Percentiles rank a stretch among this genome's conserved stretches.
phyloP scores from a whole-genome alignment of 1,284 basidiomycete species.

The Puccinia polysora region DNA sequence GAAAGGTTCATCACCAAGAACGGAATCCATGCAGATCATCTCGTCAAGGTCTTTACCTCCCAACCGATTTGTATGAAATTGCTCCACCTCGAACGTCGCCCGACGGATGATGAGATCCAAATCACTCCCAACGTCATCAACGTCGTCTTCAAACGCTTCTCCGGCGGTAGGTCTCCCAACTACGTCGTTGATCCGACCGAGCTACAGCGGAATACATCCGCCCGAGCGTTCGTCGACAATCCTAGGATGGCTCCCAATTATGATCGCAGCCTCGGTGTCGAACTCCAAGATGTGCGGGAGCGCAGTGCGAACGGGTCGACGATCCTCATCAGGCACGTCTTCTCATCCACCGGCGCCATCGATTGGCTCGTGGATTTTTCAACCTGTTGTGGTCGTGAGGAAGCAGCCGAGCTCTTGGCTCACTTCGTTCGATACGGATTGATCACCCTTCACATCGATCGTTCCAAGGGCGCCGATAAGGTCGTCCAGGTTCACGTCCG shows the following conservation, averaged over 20 bases:
- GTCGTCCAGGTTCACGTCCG: conserved; percentile 18
- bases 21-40: conserved; percentile 89
- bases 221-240: conserved; percentile 51
- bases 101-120: conserved; percentile 93
- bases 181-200: conserved; percentile 55
- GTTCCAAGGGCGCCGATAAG: conserved; percentile 49
- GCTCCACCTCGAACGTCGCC: conserved; percentile 87
- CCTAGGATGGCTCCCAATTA: conserved; percentile 51
- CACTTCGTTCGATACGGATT: conserved; percentile 95
- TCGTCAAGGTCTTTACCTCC: conserved; percentile 79
- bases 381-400: conserved; percentile 89
- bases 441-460: conserved; percentile 67
- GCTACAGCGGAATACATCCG: conserved; percentile 17
- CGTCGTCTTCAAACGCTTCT: conserved; percentile 89
- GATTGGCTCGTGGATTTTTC: conserved; percentile 99
- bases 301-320: conserved; percentile 51
- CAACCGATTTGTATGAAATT: conserved; percentile 98
- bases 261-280: conserved; percentile 57
- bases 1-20: conserved; percentile 99
- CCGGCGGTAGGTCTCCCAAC: conserved; percentile 73
- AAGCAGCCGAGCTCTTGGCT: conserved; percentile 92
- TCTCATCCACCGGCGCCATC: conserved; percentile 76
- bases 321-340: conserved; percentile 67
- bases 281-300: conserved; percentile 63
- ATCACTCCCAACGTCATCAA: conserved; percentile 89